Conservation (phyloP, 139 green algal species). For the Tetraselmis chui region DNA sequence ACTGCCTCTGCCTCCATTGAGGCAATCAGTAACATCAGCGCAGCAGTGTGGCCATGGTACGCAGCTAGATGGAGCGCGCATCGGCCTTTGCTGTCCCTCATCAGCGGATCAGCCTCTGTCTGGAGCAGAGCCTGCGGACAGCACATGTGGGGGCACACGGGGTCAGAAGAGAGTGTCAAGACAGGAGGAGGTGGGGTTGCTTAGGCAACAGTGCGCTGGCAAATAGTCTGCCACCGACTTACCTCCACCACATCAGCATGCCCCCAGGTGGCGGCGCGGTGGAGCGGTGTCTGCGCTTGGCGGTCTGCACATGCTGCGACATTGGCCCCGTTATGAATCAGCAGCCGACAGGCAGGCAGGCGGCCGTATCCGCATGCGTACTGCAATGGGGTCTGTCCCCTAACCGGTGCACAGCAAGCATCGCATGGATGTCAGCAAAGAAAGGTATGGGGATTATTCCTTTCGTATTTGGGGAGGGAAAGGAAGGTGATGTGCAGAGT, state of each 20-base stretch:
- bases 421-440: too few relatives aligned
- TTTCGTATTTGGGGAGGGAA: too few relatives aligned
- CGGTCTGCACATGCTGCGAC: not conserved
- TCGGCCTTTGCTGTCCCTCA: not conserved
- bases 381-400: conserved; percentile 16
- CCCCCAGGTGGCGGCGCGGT: conserved; percentile 10
- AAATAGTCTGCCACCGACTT: too few relatives aligned
- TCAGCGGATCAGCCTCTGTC: not conserved
- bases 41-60: not conserved
- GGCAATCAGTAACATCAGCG: not conserved
- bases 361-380: conserved; percentile 11
- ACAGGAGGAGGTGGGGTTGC: too few relatives aligned
- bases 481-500: too few relatives aligned
- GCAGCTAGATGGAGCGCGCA: not conserved
- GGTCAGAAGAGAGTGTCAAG: too few relatives aligned
- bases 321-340: not conserved
- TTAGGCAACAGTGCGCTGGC: too few relatives aligned
- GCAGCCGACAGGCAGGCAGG: not conserved
- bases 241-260: conserved; percentile 3
- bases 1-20: not conserved
- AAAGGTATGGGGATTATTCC: too few relatives aligned
- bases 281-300: conserved; percentile 9
- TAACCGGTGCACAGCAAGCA: too few relatives aligned
- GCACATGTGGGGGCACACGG: too few relatives aligned
- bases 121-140: not conserved